Evolutionary conservation across 2,329 filamentous ascomycete genomes (phyloP), one percentile per base, ranked within the genome.

Genomic region (Calonectria ilicicola): DNA sequence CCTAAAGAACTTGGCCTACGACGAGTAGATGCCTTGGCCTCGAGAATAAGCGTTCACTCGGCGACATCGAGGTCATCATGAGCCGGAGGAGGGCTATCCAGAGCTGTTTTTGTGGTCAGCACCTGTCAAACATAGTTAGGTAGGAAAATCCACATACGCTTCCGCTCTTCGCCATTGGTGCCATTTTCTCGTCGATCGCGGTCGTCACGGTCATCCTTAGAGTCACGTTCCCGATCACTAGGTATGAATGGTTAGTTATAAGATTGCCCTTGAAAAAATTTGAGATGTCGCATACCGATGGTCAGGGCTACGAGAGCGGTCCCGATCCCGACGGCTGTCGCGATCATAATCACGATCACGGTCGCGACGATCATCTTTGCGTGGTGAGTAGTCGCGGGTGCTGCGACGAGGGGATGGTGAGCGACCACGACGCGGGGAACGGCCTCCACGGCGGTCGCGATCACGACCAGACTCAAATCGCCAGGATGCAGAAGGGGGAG

Each of bases 21-120:
- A 62, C 75, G 35, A 66, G 67, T 62, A 69, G 72, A 63, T 64
- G 32, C 56, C 58, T 65, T 63, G 44, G 69, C 53, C 69, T 47
- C 38, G 12, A 21, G 53, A 69, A 42, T 17, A 21, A 62, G 29
- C 64, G 70, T 73, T 81, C 87, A 93, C 87, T 98, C 97, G 81
- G 96, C 96, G 82, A 97, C 96, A 84, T 99, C 97, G 83, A 98
- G 91, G 82, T 99, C 97, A 84, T 99, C 97, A 82, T 98, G 95
- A 79, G 92, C 93, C 75, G 94, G 93, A 75, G 94, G 91, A 78
- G 95, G 93, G 80, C 94, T 95, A 78, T 97, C 95, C 80, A 93
- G 87, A 82, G 90, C 88, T 88, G 73, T 42, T 85, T 79, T 67
- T 67, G 63, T 40, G 40, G 74, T 76, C 78, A 80, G 80, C 74